Conservation (phyloP, 257 asterid genomes). For the Forsythia viridissima region DNA sequence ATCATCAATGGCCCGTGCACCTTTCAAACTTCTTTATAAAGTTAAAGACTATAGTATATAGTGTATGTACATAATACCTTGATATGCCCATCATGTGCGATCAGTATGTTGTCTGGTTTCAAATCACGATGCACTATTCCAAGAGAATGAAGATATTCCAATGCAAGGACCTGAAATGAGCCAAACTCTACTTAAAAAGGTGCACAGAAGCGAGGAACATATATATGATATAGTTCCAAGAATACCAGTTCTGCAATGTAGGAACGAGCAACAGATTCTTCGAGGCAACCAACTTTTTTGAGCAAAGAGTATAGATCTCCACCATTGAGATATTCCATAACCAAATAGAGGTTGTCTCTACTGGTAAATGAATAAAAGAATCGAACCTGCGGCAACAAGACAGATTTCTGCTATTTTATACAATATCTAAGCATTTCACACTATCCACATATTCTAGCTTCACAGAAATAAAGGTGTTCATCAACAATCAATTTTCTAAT, state of each 20-base stretch:
- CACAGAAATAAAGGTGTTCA: not conserved
- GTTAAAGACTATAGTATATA: slow-evolving; percentile 10
- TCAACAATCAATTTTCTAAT: not conserved
- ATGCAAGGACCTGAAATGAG: slow-evolving; percentile 79
- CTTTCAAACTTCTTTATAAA: slow-evolving; percentile 9
- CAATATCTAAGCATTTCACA: slow-evolving; percentile 17
- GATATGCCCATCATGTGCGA: slow-evolving; percentile 96
- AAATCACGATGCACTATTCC: slow-evolving; percentile 97
- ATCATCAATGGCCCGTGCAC: slow-evolving; percentile 6
- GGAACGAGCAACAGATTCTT: slow-evolving; percentile 77
- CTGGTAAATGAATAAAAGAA: slow-evolving; percentile 95
- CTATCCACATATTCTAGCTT: slow-evolving; percentile 18
- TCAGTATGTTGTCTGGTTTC: slow-evolving; percentile 92
- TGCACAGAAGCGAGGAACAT: slow-evolving; percentile 21
- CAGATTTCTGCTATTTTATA: slow-evolving; percentile 19
- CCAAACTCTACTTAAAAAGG: slow-evolving; percentile 27
- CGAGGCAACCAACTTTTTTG: slow-evolving; percentile 78
- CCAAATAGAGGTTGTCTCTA: slow-evolving; percentile 86
- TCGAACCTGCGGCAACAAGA: slow-evolving; percentile 67
- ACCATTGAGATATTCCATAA: slow-evolving; percentile 96
- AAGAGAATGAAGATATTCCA: slow-evolving; percentile 94
- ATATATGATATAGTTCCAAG: slow-evolving; percentile 16
- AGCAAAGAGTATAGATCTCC: slow-evolving; percentile 93
- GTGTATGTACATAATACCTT: slow-evolving; percentile 51
- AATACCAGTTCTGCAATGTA: slow-evolving; percentile 91